phyloP scores from a whole-genome alignment of 768 basidiomycete species.

The Gymnopilus dilepis region DNA sequence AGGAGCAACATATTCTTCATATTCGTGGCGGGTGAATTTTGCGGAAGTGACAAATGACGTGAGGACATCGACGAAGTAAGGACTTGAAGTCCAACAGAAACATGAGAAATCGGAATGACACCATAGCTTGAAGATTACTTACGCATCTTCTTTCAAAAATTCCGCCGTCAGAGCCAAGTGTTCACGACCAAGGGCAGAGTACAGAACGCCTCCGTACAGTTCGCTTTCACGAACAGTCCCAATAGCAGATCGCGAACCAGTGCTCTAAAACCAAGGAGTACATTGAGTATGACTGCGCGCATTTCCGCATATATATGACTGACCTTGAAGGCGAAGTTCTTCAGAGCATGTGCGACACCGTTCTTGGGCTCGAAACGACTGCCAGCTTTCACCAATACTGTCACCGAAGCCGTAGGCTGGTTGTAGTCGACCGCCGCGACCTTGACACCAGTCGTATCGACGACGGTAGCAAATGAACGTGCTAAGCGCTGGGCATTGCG shows the following conservation, averaged over 20 bases:
- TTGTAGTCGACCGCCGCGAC: constrained; percentile 85
- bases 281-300: neutral
- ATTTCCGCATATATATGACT: constrained; percentile 27
- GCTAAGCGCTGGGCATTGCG: constrained; percentile 61
- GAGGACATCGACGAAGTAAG: constrained; percentile 90
- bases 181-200: constrained; percentile 83
- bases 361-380: constrained; percentile 86
- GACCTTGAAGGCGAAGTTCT: constrained; percentile 99
- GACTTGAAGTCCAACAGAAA: constrained; percentile 47
- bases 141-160: constrained; percentile 96
- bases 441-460: constrained; percentile 81
- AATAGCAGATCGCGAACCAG: constrained; percentile 83
- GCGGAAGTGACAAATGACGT: constrained; percentile 83
- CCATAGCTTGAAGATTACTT: constrained; percentile 43
- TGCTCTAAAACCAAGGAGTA: constrained; percentile 68
- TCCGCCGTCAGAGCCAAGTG: constrained; percentile 93
- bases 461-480: constrained; percentile 83
- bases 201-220: constrained; percentile 90
- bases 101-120: neutral
- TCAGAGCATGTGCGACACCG: constrained; percentile 91
- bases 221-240: constrained; percentile 92
- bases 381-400: constrained; percentile 92
- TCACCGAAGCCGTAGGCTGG: constrained; percentile 85
- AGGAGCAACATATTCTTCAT: constrained; percentile 74
- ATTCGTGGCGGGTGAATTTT: constrained; percentile 81